Evolutionary conservation across 73 alveolate genomes (phyloP), one percentile per base, ranked within the genome.

Genomic region (Tetrahymena thermophila): DNA sequence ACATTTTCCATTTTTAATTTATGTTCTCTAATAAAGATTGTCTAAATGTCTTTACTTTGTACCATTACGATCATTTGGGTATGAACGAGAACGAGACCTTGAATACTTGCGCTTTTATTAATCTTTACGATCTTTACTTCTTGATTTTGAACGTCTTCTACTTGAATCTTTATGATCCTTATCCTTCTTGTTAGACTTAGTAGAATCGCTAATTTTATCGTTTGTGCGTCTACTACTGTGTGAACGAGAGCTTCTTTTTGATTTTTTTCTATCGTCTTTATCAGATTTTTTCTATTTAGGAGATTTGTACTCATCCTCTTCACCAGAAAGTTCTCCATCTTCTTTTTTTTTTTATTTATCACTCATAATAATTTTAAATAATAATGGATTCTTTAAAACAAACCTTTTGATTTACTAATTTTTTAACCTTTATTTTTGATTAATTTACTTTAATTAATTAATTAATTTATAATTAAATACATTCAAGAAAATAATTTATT

Each of bases 21-120:
- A 28, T 71, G 89, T 71, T 71, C 89, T 71, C 89, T 71, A 71
- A 71, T 71, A 71, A 71, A 71, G 89, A 71, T 71, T 71, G 89
- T 71, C 89, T 71, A 71, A 71, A 71, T 71, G 89, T 71, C 89
- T 71, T 71, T 71, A 71, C 89, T 71, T 71, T 71, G 89, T 71
- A 71, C 89, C 89, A 40, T 71, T 71, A 71, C 89, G 89, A 71
- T 71, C 89, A 71, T 71, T 71, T 28, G 13, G 89, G 89, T 71
- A 71, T 71, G 89, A 71, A 71, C 89, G 89, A 71, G 89, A 71
- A 31, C 89, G 89, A 71, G 89, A 71, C n/a, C 89, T 71, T 71
- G 89, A 71, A 31, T 71, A 13, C 37, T 71, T 71, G 31, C 89
- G 89, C 89, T 71, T 71, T 71, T 6, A 71, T 71, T 71, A 71